Evolutionary conservation across 2,329 filamentous ascomycete species (phyloP).

Genomic region (Teratosphaeria viscida): DNA sequence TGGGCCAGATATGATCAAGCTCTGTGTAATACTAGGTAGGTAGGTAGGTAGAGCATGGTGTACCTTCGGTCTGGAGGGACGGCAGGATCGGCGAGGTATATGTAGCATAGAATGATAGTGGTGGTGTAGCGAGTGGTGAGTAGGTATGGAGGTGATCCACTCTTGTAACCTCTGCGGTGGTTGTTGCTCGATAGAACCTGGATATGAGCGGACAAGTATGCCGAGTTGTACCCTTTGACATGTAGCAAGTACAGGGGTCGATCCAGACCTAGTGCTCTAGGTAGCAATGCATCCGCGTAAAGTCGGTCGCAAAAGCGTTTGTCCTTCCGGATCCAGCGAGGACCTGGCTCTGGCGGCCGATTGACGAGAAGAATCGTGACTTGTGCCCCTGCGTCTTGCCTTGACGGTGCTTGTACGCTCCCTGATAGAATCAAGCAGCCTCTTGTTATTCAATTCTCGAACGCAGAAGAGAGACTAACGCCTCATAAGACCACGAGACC

Average conservation of each 20-base stretch:
- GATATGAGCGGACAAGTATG: not conserved
- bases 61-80: no score
- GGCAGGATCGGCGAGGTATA: slow-evolving; percentile 22
- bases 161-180: slow-evolving; percentile 8
- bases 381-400: not conserved
- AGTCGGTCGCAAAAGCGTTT: not conserved
- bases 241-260: not conserved
- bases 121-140: slow-evolving; percentile 22
- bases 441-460: no score
- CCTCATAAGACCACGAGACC: no score
- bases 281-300: not conserved
- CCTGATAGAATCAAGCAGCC: not conserved
- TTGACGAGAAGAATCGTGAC: not conserved
- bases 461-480: no score
- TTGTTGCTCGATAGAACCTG: slow-evolving; percentile 13
- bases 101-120: slow-evolving; percentile 25
- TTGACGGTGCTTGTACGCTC: not conserved
- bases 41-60: no score
- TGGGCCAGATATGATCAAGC: not conserved
- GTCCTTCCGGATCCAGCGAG: not conserved
- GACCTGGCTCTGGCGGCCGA: not conserved
- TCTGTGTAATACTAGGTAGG: not conserved
- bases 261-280: not conserved
- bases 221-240: not conserved
- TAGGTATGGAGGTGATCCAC: slow-evolving; percentile 13